phyloP scores from a whole-genome alignment of 2,329 filamentous ascomycete genomes.

The Lecanicillium sp. region DNA sequence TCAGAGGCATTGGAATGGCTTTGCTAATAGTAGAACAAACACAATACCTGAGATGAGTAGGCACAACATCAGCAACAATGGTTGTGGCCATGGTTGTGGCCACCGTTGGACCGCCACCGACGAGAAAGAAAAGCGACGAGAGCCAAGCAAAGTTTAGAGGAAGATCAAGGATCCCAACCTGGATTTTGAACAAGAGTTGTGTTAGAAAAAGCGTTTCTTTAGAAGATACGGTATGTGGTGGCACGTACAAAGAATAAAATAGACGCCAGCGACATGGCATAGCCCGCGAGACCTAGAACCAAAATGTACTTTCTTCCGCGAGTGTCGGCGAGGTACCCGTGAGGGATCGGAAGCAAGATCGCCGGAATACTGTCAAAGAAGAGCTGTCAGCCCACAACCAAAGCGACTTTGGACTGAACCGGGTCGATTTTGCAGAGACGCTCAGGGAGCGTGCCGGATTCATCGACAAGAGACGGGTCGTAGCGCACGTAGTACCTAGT shows the following conservation, averaged over 20 bases:
- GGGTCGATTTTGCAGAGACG: slow-evolving; percentile 2
- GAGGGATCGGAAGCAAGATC: background rate
- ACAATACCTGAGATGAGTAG: background rate
- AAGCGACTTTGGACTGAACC: background rate
- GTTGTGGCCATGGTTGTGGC: background rate
- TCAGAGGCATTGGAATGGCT: no score
- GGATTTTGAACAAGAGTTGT: no score
- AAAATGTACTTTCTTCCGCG: background rate
- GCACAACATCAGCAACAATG: background rate
- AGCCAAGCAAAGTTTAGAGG: background rate
- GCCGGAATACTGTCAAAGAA: slow-evolving; percentile 2
- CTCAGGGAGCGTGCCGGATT: slow-evolving; percentile 1
- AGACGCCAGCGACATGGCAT: background rate
- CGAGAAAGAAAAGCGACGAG: background rate
- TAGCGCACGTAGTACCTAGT: background rate
- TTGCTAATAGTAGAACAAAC: no score
- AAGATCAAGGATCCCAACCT: background rate
- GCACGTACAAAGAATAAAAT: background rate
- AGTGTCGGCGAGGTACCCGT: background rate
- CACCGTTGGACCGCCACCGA: background rate
- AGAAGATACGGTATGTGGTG: no score
- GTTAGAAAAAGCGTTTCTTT: no score
- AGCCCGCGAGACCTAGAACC: background rate
- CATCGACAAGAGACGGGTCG: background rate
- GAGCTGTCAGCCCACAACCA: slow-evolving; percentile 3